Evolutionary conservation across 2,329 filamentous ascomycete species (phyloP).

Genomic region (Fusarium sp.): DNA sequence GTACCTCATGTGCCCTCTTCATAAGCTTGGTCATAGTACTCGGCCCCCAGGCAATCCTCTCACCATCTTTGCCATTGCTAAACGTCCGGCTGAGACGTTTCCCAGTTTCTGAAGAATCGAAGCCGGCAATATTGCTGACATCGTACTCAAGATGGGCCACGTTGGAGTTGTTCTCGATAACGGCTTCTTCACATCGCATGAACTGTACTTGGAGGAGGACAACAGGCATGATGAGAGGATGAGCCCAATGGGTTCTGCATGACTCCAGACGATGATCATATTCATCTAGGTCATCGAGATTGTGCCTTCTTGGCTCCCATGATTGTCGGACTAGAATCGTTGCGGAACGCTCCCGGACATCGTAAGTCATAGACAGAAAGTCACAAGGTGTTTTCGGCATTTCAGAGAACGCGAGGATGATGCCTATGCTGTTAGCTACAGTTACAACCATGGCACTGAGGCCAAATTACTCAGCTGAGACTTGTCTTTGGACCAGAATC

Average conservation of each 20-base stretch:
- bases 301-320: constrained; percentile 58
- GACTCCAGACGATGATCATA: constrained; percentile 62
- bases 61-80: constrained; percentile 44
- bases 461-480: constrained; percentile 52
- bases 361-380: constrained; percentile 62
- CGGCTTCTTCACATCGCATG: constrained; percentile 60
- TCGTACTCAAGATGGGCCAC: constrained; percentile 58
- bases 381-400: constrained; percentile 61
- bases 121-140: constrained; percentile 60
- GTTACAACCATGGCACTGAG: too few species aligned
- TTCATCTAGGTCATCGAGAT: constrained; percentile 59
- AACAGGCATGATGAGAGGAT: constrained; percentile 61
- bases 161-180: constrained; percentile 59
- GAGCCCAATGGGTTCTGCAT: constrained; percentile 60
- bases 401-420: constrained; percentile 61
- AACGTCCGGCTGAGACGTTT: constrained; percentile 43
- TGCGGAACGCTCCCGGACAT: constrained; percentile 55
- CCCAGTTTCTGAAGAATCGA: constrained; percentile 51
- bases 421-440: constrained; percentile 47
- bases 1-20: constrained; percentile 62
- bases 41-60: constrained; percentile 51
- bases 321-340: constrained; percentile 60
- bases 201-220: constrained; percentile 63
- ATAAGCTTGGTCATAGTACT: constrained; percentile 62
- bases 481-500: constrained; percentile 57